Percentiles rank a stretch among this genome's conserved stretches.
Evolutionary conservation across 305 asterid species (phyloP).

Genomic region (Fraxinus sp.): DNA sequence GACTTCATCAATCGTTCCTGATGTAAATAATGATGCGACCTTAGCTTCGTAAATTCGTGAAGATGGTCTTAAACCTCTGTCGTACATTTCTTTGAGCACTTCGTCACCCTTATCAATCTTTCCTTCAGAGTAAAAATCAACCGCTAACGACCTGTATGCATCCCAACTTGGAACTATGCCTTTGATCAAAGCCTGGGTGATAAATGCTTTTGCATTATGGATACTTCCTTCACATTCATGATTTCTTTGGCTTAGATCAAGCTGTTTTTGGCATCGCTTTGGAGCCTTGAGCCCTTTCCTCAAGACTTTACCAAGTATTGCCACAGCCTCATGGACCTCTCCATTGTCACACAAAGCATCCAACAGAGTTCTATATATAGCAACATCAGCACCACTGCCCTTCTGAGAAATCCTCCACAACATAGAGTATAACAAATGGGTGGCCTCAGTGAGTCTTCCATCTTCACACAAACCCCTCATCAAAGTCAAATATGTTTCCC

Average conservation of each 20-base stretch:
- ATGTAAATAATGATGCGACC: slow-evolving; percentile 47
- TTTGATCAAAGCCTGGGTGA: slow-evolving; percentile 62
- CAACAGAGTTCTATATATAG: slow-evolving; percentile 61
- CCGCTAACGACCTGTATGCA: slow-evolving; percentile 59
- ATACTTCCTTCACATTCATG: slow-evolving; percentile 33
- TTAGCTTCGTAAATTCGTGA: slow-evolving; percentile 62
- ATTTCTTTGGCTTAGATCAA: slow-evolving; percentile 45
- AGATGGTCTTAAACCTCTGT: slow-evolving; percentile 55
- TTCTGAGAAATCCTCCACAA: slow-evolving; percentile 78
- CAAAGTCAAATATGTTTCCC: slow-evolving; percentile 63
- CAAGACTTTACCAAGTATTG: slow-evolving; percentile 54
- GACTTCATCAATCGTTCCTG: slow-evolving; percentile 54
- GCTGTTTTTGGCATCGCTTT: slow-evolving; percentile 38
- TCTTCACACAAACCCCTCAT: slow-evolving; percentile 90
- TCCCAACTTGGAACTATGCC: slow-evolving; percentile 68
- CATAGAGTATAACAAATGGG: slow-evolving; percentile 74
- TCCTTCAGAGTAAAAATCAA: slow-evolving; percentile 67
- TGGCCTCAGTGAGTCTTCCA: slow-evolving; percentile 67
- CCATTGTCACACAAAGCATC: slow-evolving; percentile 71
- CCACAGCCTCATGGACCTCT: slow-evolving; percentile 55
- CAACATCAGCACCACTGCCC: slow-evolving; percentile 76
- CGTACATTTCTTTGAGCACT: slow-evolving; percentile 58
- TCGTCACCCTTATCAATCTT: slow-evolving; percentile 62
- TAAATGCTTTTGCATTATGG: slow-evolving; percentile 42
- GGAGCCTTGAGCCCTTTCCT: slow-evolving; percentile 73